phyloP scores from a whole-genome alignment of 257 asterid genomes.

The Agastache rugosa region DNA sequence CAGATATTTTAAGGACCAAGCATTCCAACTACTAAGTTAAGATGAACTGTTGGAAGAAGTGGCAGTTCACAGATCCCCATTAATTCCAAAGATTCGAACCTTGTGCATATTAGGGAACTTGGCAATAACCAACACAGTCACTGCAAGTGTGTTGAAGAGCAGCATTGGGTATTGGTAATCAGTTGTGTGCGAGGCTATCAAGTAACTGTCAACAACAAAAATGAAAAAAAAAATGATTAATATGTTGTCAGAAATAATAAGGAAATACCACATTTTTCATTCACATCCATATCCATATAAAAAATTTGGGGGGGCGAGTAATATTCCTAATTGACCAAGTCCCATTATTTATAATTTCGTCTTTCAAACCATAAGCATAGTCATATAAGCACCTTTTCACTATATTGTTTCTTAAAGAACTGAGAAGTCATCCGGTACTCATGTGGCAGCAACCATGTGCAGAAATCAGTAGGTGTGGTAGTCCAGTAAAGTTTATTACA shows the following conservation, averaged over 20 bases:
- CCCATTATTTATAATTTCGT: background rate
- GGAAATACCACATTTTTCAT: background rate
- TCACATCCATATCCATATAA: background rate
- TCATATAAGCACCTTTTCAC: constrained; percentile 8
- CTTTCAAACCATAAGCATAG: background rate
- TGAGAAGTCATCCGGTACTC: constrained; percentile 6
- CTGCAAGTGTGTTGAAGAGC: constrained; percentile 77
- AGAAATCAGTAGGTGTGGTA: background rate
- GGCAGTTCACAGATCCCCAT: constrained; percentile 63
- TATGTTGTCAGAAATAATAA: background rate
- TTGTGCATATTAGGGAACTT: constrained; percentile 95
- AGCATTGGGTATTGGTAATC: constrained; percentile 88
- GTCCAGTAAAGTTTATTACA: background rate
- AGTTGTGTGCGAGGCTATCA: constrained; percentile 89
- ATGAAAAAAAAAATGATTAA: background rate
- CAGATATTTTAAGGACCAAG: constrained; percentile 30
- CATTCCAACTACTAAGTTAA: constrained; percentile 33
- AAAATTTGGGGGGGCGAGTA: no score
- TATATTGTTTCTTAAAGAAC: background rate
- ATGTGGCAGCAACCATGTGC: background rate
- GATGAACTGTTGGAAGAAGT: constrained; percentile 24
- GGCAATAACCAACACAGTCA: constrained; percentile 72
- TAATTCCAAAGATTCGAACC: constrained; percentile 88
- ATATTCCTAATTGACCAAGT: background rate
- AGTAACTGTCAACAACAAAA: constrained; percentile 57